Percentiles rank a stretch among this genome's conserved stretches.
Evolutionary conservation across 2,329 filamentous ascomycete genomes (phyloP).

Genomic region (Hymenoscyphus linearis): DNA sequence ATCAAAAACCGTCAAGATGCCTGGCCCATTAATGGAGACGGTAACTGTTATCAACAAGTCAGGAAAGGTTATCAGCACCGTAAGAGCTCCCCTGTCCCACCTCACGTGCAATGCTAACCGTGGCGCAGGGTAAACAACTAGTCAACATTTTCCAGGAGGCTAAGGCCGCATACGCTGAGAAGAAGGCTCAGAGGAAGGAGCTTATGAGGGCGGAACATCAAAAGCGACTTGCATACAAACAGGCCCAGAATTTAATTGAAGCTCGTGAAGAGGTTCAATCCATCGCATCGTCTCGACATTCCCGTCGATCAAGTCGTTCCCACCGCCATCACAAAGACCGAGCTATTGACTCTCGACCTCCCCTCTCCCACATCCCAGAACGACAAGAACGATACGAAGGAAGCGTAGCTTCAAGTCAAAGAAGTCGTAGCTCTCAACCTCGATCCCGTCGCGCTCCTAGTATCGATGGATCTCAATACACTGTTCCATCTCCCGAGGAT

Average conservation of each 20-base stretch:
- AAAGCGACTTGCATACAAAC: slow-evolving; percentile 48
- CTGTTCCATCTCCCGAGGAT: slow-evolving; percentile 22
- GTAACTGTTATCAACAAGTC: slow-evolving; percentile 88
- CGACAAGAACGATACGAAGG: slow-evolving; percentile 26
- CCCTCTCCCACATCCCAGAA: slow-evolving; percentile 24
- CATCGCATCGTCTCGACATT: slow-evolving; percentile 36
- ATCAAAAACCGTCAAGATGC: slow-evolving; percentile 22
- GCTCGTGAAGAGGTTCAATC: slow-evolving; percentile 40
- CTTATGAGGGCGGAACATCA: slow-evolving; percentile 67
- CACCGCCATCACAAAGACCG: slow-evolving; percentile 18
- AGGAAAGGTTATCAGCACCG: slow-evolving; percentile 84
- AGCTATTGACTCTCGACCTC: slow-evolving; percentile 11
- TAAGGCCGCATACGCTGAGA: slow-evolving; percentile 79
- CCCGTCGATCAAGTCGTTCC: slow-evolving; percentile 24
- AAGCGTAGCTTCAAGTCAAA: slow-evolving; percentile 20
- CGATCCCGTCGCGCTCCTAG: slow-evolving; percentile 14
- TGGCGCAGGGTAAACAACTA: slow-evolving; percentile 76
- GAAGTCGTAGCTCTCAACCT: slow-evolving; percentile 23
- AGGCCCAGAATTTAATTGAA: slow-evolving; percentile 49
- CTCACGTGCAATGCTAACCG: slow-evolving; percentile 15
- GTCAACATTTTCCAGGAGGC: slow-evolving; percentile 90
- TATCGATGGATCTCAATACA: slow-evolving; percentile 15
- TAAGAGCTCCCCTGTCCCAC: slow-evolving; percentile 39
- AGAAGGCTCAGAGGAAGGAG: slow-evolving; percentile 55
- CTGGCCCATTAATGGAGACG: slow-evolving; percentile 57